A percentile compares a stretch with the other conserved stretches of the same genome.
Evolutionary conservation across 805 yeast species (phyloP).

Genomic region (Metschnikowia continentalis): DNA sequence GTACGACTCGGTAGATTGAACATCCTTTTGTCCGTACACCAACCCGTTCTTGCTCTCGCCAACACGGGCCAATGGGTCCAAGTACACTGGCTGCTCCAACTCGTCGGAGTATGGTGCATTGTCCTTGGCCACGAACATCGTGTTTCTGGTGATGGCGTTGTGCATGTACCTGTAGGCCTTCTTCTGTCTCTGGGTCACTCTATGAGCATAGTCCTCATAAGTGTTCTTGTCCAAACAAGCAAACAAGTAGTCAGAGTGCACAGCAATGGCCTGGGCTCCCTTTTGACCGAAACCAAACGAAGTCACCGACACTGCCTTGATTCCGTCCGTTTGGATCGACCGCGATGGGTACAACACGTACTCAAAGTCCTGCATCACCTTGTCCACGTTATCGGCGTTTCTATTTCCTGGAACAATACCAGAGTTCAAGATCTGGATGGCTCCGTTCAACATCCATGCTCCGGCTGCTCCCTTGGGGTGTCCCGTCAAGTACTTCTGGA

Average conservation of each 20-base stretch:
- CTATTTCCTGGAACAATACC: slow-evolving; percentile 98
- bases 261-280: slow-evolving; percentile 92
- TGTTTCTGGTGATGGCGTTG: slow-evolving; percentile 85
- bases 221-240: slow-evolving; percentile 71
- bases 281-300: slow-evolving; percentile 99
- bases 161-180: slow-evolving; percentile 93
- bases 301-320: slow-evolving; percentile 94
- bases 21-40: slow-evolving; percentile 44
- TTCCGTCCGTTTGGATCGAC: slow-evolving; percentile 89
- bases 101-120: slow-evolving; percentile 90
- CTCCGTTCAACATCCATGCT: slow-evolving; percentile 99
- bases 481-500: slow-evolving; percentile 98
- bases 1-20: slow-evolving; percentile 45
- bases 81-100: slow-evolving; percentile 83
- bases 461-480: slow-evolving; percentile 99
- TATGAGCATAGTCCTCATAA: slow-evolving; percentile 66
- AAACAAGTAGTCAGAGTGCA: slow-evolving; percentile 90
- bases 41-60: slow-evolving; percentile 40
- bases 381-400: slow-evolving; percentile 95
- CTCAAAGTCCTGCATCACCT: slow-evolving; percentile 73
- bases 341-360: slow-evolving; percentile 92
- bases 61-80: slow-evolving; percentile 91
- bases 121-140: slow-evolving; percentile 89
- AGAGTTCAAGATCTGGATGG: slow-evolving; percentile 82
- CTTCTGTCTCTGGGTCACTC: slow-evolving; percentile 79